phyloP scores from a whole-genome alignment of 352 stramenopile species.

The Pythium guiyangense region DNA sequence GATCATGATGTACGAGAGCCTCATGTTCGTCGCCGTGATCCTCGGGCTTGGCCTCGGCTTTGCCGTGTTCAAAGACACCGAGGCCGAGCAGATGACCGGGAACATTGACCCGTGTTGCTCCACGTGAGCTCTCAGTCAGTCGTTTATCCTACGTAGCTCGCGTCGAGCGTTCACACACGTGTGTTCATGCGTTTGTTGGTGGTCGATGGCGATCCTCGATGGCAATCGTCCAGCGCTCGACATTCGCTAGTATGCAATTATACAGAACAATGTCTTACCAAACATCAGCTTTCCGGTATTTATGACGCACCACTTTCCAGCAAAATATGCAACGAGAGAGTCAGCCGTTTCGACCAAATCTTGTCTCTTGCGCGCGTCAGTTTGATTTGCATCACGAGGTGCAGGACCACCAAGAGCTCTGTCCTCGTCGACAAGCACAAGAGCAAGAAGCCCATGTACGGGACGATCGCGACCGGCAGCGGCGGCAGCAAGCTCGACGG shows the following conservation, averaged over 20 bases:
- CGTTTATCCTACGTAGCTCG: no score
- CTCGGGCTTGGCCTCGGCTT: conserved; percentile 69
- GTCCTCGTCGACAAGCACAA: neutral
- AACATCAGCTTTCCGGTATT: no score
- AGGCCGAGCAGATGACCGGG: conserved; percentile 56
- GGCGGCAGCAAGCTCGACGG: conserved; percentile 15
- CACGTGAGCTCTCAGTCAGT: conserved; percentile 25
- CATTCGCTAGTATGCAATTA: no score
- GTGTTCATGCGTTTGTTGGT: no score
- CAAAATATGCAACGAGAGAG: no score
- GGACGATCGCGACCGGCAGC: conserved; percentile 28
- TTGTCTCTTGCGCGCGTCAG: conserved; percentile 7
- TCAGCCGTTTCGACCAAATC: neutral
- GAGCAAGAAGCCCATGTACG: conserved; percentile 31
- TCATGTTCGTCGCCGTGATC: conserved; percentile 77
- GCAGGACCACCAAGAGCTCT: neutral
- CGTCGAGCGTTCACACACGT: no score
- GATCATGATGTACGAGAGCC: conserved; percentile 82
- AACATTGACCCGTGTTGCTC: conserved; percentile 80
- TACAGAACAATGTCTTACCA: no score
- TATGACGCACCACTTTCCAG: no score
- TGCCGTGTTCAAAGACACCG: conserved; percentile 80
- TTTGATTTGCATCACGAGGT: conserved; percentile 1
- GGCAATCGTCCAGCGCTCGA: no score
- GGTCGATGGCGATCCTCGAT: no score